Conservation (phyloP, 768 basidiomycete genomes). For the Candolleomyces efflorescens region DNA sequence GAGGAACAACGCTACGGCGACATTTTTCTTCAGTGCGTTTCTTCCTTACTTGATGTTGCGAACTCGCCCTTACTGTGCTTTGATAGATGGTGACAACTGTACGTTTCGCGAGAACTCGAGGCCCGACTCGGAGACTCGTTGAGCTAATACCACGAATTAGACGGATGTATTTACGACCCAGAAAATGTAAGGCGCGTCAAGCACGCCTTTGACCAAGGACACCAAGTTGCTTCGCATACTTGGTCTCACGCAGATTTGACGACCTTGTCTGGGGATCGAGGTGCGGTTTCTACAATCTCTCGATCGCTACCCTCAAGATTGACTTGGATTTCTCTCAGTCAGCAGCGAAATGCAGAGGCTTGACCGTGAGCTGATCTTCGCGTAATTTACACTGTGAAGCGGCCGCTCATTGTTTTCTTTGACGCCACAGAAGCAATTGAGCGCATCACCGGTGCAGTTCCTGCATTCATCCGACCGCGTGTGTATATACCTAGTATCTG, state of each 20-base stretch:
- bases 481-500: slow-evolving; percentile 9
- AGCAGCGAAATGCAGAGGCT: slow-evolving; percentile 26
- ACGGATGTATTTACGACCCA: slow-evolving; percentile 24
- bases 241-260: slow-evolving; percentile 36
- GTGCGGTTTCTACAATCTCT: slow-evolving; percentile 13
- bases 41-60: not conserved
- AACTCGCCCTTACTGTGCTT: not conserved
- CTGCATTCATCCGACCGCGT: slow-evolving; percentile 40
- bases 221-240: slow-evolving; percentile 30
- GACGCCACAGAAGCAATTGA: slow-evolving; percentile 29
- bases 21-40: slow-evolving; percentile 29
- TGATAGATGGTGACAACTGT: slow-evolving; percentile 10
- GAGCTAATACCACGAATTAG: not conserved
- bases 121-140: not conserved
- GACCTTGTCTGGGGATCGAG: slow-evolving; percentile 25
- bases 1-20: slow-evolving; percentile 22
- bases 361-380: slow-evolving; percentile 21
- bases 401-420: not conserved
- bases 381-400: not conserved
- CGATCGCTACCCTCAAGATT: not conserved
- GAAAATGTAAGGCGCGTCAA: slow-evolving; percentile 17
- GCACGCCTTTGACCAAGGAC: slow-evolving; percentile 21
- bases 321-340: slow-evolving; percentile 17
- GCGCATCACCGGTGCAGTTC: slow-evolving; percentile 30
- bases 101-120: not conserved